Conservation (phyloP, 2,329 filamentous ascomycete genomes). For the Scleromitrula shiraiana region DNA sequence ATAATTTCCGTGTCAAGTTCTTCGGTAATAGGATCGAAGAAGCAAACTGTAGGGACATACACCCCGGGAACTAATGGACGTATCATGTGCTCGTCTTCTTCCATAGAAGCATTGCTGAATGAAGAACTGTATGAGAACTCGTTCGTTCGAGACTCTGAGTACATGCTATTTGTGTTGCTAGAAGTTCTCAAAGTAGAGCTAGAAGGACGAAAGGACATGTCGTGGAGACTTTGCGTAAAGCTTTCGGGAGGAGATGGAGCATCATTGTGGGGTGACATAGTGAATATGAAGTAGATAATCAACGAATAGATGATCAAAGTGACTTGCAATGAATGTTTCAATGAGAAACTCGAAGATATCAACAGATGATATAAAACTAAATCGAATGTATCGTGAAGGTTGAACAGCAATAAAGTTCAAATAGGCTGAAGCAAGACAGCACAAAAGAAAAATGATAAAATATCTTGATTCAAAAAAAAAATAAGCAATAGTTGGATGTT, state of each 20-base stretch:
- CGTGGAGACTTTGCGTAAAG: conserved; percentile 37
- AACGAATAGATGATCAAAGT: background rate
- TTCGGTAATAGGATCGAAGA: conserved; percentile 59
- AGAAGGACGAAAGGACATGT: conserved; percentile 27
- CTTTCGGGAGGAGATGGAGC: conserved; percentile 39
- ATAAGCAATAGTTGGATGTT: background rate
- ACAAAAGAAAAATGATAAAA: background rate
- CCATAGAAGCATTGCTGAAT: conserved; percentile 34
- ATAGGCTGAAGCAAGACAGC: no score
- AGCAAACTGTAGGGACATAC: conserved; percentile 68
- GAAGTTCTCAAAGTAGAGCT: conserved; percentile 18
- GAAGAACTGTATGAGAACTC: conserved; percentile 34
- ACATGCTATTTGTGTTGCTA: conserved; percentile 27
- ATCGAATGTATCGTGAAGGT: no score
- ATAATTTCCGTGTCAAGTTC: conserved; percentile 56
- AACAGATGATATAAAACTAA: background rate
- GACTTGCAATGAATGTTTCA: background rate
- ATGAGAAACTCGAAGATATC: background rate
- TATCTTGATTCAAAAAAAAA: background rate
- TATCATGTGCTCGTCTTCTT: conserved; percentile 26
- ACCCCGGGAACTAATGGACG: conserved; percentile 45
- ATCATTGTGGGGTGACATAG: conserved; percentile 42
- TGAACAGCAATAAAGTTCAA: no score
- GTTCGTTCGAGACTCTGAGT: conserved; percentile 29
- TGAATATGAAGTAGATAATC: conserved; percentile 1